Conservation (phyloP, 192 early-diverging fungal genomes). For the Backusella liffmaniae region DNA sequence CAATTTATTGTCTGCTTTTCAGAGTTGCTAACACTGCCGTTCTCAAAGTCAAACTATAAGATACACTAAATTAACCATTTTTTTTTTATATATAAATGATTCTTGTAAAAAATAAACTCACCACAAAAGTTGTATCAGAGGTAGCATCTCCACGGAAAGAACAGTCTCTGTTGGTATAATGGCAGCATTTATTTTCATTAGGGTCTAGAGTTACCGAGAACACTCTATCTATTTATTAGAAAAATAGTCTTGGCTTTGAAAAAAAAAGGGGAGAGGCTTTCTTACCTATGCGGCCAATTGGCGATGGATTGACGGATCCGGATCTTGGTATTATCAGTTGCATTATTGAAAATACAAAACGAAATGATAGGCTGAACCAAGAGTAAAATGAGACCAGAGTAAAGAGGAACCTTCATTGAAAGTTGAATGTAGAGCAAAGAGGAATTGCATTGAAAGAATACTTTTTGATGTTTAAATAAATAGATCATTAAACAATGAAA, state of each 20-base stretch:
- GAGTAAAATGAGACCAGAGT: background rate
- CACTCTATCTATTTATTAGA: background rate
- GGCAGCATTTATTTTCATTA: background rate
- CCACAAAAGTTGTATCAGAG: background rate
- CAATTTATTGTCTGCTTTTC: background rate
- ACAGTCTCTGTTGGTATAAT: conserved; percentile 12
- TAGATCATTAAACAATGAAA: no score
- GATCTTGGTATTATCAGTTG: background rate
- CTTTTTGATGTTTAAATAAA: background rate
- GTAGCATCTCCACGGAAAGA: background rate
- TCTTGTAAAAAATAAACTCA: background rate
- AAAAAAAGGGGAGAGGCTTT: background rate
- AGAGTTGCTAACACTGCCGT: background rate
- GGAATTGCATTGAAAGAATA: background rate
- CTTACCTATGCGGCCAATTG: background rate
- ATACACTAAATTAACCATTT: no score
- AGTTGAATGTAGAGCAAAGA: background rate
- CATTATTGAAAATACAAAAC: background rate
- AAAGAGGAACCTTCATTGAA: background rate
- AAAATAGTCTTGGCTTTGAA: no score
- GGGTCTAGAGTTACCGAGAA: background rate
- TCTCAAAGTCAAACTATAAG: background rate
- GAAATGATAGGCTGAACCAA: background rate
- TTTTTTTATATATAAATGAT: no score
- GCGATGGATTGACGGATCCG: background rate